Conservation (phyloP, 257 asterid genomes). For the Solanum chiquidenum region DNA sequence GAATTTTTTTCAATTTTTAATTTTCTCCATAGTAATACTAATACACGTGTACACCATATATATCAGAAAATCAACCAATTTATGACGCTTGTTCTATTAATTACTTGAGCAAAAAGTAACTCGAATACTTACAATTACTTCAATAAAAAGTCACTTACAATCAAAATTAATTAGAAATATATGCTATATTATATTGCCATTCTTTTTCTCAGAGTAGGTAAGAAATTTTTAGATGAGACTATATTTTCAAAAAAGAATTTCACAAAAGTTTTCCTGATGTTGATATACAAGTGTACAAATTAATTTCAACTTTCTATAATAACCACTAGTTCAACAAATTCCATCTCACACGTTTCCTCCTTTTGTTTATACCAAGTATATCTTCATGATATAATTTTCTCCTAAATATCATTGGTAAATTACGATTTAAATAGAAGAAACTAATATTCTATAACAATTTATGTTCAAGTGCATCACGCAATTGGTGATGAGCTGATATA, state of each 20-base stretch:
- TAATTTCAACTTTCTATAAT: not conserved
- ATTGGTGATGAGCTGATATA: not conserved
- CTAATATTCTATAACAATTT: too few species aligned
- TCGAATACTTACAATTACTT: not conserved
- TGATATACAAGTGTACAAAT: not conserved
- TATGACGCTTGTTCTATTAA: not conserved
- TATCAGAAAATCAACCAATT: not conserved
- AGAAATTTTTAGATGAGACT: not conserved
- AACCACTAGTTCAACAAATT: not conserved
- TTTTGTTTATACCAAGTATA: not conserved
- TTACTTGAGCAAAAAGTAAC: not conserved
- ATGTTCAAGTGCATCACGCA: too few species aligned
- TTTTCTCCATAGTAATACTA: not conserved
- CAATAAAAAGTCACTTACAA: not conserved
- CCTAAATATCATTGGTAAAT: not conserved
- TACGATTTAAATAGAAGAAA: not conserved
- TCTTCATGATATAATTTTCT: not conserved
- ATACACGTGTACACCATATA: not conserved
- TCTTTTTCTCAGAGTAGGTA: not conserved
- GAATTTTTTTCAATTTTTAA: not conserved
- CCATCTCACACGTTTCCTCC: not conserved
- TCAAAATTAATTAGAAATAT: not conserved
- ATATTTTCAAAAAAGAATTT: not conserved
- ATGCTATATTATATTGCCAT: not conserved
- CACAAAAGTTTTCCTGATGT: not conserved